Evolutionary conservation across 306 rosid genomes (phyloP), one percentile per base, ranked within the genome.

Genomic region (Castanospermum australe): DNA sequence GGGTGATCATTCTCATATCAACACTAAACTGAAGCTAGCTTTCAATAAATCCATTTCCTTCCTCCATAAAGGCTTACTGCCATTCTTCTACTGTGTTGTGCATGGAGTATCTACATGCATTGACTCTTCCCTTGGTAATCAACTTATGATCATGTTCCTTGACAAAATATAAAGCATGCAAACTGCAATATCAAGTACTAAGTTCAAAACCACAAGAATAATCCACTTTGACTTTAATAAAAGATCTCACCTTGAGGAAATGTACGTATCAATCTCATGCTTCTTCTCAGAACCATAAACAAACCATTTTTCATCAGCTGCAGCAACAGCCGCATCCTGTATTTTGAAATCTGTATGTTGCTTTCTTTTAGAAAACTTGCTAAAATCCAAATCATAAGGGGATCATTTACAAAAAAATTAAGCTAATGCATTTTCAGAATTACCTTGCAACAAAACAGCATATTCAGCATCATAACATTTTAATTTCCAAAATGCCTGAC

Each of bases 401-500:
- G 38, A 44, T 65, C 57, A 73, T 20, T 12, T 36, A 32, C 18
- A 69, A 71, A 52, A 71, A 52, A 55, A 4, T 15, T 22, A 75
- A 69, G 35, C 7, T 17, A 59, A 18, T 20, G 48, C 32, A 39
- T 38, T 30, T 62, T 30, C 44, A 79, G 42, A 75, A 51, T 51
- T 80, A 86, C 89, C 89, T 86, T 83, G 89, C 82, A 86, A 24
- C 73, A 86, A 39, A 47, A 79, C 42, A 24, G 64, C 51, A 66
- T 15, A 2, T 55, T 83, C 81, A 33, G 7, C 75, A 7, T 42
- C 7, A 20, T 65, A 79, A 62, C 83, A 65, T 48, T 17, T 44
- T 0, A 86, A 28, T 77, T 80, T 76, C 89, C 89, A 86, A 47
- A 86, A 83, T 14, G 36, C 47, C 18, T 63, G 62, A 17, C 86